Evolutionary conservation across 1,139 yeast species (phyloP).

Genomic region (Debaryomyces nepalensis): DNA sequence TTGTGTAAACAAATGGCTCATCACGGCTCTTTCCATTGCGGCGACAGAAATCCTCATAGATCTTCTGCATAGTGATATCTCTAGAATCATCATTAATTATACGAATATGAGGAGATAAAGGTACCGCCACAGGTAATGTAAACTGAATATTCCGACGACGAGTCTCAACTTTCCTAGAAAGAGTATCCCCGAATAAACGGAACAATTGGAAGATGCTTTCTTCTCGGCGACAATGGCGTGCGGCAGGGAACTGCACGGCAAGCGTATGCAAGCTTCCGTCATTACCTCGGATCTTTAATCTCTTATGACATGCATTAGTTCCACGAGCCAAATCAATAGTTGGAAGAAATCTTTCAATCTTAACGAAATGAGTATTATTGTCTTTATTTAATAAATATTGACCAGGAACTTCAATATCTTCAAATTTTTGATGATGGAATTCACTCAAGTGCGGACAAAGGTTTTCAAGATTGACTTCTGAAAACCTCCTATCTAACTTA

Average conservation of each 20-base stretch:
- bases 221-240: slow-evolving; percentile 95
- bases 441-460: slow-evolving; percentile 94
- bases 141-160: slow-evolving; percentile 85
- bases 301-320: slow-evolving; percentile 88
- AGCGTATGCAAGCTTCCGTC: slow-evolving; percentile 92
- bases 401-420: slow-evolving; percentile 97
- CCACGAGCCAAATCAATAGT: slow-evolving; percentile 89
- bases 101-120: slow-evolving; percentile 92
- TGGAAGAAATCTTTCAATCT: slow-evolving; percentile 91
- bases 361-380: slow-evolving; percentile 82
- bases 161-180: slow-evolving; percentile 82
- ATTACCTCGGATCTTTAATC: slow-evolving; percentile 88
- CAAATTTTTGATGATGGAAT: slow-evolving; percentile 97
- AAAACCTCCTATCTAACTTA: slow-evolving; percentile 80
- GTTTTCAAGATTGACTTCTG: slow-evolving; percentile 81
- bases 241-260: slow-evolving; percentile 98
- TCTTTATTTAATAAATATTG: slow-evolving; percentile 88
- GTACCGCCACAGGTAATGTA: slow-evolving; percentile 90
- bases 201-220: slow-evolving; percentile 92
- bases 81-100: slow-evolving; percentile 83
- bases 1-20: slow-evolving; percentile 85
- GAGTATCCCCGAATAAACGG: slow-evolving; percentile 81
- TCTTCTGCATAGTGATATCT: slow-evolving; percentile 79
- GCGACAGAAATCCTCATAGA: slow-evolving; percentile 88
- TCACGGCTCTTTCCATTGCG: slow-evolving; percentile 77